Evolutionary conservation across 1,284 basidiomycete genomes (phyloP), one percentile per base, ranked within the genome.

Genomic region (Cutaneotrichosporon curvatum): DNA sequence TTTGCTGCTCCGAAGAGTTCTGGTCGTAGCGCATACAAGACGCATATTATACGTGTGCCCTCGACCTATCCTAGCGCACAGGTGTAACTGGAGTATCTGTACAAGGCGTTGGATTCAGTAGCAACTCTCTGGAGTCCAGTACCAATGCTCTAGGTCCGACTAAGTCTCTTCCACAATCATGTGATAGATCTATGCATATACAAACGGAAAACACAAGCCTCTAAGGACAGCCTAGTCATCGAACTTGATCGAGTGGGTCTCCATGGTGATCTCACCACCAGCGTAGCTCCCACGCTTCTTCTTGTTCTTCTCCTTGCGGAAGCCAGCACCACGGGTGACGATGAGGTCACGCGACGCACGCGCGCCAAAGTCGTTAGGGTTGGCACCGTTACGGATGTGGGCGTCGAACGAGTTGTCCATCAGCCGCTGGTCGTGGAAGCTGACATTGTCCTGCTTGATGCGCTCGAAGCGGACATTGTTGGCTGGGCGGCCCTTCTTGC

Each of bases 301-400:
- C 81, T 98, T 98, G 76, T 96, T 97, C 76, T 98, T 97, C 76
- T 96, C 94, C 73, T 97, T 98, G 45, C 90, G 81, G 77, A 98
- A 98, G 8, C 88, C 87, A 40, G 86, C 85, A 11, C 94, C 94
- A 6, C 89, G 80, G 2, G 94, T 97, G 19, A 92, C 86, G 57
- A 95, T 85, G 50, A 98, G 75, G 71, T 97, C 94, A 39, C 79
- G 77, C 51, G 82, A 82, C 0, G 94, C 94, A 47, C 78, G 79
- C 16, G 83, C 84, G 25, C 94, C 94, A 64, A 95, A 98, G 66
- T 96, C 94, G 56, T 82, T 83, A 18, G 59, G 58, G 3, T 77
- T 65, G 6, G 70, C 70, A 21, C 70, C 70, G 28, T 61, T 59
- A 73, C 3, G 78, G 81, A 48, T 77, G 75, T 85, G 85, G 28